These are phyloP conservation scores for Colletotrichum sp. DNA, from an alignment of 2,329 filamentous ascomycete species.

Conservation along the genomic window DNA sequence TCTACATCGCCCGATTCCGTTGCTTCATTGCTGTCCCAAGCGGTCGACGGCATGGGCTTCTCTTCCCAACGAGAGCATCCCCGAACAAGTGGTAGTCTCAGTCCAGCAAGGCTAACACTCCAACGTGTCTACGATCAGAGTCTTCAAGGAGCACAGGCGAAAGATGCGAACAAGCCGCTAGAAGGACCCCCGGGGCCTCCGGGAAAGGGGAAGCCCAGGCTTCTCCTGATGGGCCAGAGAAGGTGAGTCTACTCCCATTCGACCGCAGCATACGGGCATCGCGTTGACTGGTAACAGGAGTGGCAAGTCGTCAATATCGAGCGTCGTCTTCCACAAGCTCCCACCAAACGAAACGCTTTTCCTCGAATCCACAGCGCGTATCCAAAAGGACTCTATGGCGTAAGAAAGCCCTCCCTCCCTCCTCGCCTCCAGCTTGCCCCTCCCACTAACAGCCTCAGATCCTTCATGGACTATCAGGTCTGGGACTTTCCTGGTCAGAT, in stretches of 20 bases:
- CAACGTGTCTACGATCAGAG: conserved; percentile 69
- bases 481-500: conserved; percentile 98
- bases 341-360: conserved; percentile 95
- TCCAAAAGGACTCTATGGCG: conserved; percentile 96
- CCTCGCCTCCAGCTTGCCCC: neutral
- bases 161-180: conserved; percentile 49
- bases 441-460: conserved; percentile 56
- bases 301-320: conserved; percentile 97
- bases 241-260: conserved; percentile 62
- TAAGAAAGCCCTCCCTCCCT: conserved; percentile 48
- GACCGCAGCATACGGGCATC: neutral
- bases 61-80: conserved; percentile 30
- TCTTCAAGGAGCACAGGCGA: conserved; percentile 52
- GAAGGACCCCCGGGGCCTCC: conserved; percentile 51
- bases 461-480: conserved; percentile 99
- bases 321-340: conserved; percentile 98
- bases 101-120: conserved; percentile 67
- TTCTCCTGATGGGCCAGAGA: conserved; percentile 94
- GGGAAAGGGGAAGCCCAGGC: conserved; percentile 75
- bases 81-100: conserved; percentile 44
- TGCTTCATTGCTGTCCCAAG: conserved; percentile 19
- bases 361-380: conserved; percentile 90
- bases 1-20: neutral
- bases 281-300: conserved; percentile 63
- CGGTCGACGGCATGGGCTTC: conserved; percentile 11